A percentile compares a stretch with the other conserved stretches of the same genome.
phyloP scores from a whole-genome alignment of 495 filamentous ascomycete species.

The Aspergillus olivimuriae region DNA sequence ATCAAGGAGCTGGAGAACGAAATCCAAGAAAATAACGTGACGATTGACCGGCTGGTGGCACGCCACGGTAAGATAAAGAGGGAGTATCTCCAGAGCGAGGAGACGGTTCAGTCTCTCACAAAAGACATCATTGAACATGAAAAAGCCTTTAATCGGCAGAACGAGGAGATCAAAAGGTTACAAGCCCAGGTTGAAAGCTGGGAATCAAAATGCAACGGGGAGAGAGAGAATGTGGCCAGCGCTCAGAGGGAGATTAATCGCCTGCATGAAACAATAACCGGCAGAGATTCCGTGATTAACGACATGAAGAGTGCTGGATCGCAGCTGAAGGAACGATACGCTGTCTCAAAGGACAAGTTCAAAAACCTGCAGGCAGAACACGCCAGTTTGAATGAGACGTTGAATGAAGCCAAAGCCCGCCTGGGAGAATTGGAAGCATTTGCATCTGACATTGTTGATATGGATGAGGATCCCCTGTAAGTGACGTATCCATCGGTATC shows the following conservation, averaged over 20 bases:
- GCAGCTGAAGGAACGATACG: slow-evolving; percentile 4
- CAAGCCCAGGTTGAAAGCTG: background rate
- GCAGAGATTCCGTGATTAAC: slow-evolving; percentile 11
- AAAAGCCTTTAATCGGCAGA: background rate
- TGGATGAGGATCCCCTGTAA: slow-evolving; percentile 12
- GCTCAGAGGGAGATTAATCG: slow-evolving; percentile 8
- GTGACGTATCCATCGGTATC: background rate
- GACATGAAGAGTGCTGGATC: slow-evolving; percentile 8
- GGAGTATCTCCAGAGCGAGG: slow-evolving; percentile 1
- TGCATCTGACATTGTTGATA: slow-evolving; percentile 3
- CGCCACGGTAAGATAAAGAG: slow-evolving; percentile 7
- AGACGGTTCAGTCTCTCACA: slow-evolving; percentile 2
- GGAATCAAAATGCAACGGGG: background rate
- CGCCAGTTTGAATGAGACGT: slow-evolving; percentile 2
- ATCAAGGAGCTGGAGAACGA: background rate
- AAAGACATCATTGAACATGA: slow-evolving; percentile 4
- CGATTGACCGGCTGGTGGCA: background rate
- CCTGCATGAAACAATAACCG: slow-evolving; percentile 11
- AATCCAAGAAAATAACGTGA: background rate
- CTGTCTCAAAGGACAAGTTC: slow-evolving; percentile 1
- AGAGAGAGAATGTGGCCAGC: slow-evolving; percentile 6
- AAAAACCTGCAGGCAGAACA: slow-evolving; percentile 8
- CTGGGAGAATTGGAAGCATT: slow-evolving; percentile 9
- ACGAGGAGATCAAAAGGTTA: slow-evolving; percentile 6
- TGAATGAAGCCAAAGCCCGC: slow-evolving; percentile 3